Conservation (phyloP, 139 green algal species). For the Auxenochlorella pyrenoidosa region DNA sequence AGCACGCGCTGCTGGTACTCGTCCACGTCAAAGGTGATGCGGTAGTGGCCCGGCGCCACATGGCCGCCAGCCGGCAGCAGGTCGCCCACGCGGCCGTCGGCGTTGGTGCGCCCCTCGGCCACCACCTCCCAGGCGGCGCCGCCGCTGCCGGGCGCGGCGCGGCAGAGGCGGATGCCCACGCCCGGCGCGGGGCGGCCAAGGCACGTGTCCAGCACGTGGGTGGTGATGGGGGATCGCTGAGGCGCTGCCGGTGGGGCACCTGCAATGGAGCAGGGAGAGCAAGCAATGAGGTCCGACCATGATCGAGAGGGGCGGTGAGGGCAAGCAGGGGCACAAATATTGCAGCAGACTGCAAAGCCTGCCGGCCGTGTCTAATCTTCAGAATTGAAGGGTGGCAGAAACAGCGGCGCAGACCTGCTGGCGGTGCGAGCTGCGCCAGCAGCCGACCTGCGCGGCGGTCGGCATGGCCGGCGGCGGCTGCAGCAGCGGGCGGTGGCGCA, state of each 20-base stretch:
- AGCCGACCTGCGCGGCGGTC: slow-evolving; percentile 61
- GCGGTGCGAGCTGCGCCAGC: slow-evolving; percentile 52
- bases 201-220: slow-evolving; percentile 92
- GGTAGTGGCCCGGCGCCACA: slow-evolving; percentile 79
- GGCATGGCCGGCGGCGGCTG: slow-evolving; percentile 10
- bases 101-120: slow-evolving; percentile 71
- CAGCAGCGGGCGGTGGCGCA: background rate
- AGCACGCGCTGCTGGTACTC: slow-evolving; percentile 76
- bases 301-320: background rate
- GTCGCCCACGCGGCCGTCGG: slow-evolving; percentile 74
- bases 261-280: background rate
- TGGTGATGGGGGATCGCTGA: slow-evolving; percentile 89
- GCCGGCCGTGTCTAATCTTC: too few relatives aligned
- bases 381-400: background rate
- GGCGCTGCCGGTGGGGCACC: background rate
- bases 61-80: slow-evolving; percentile 65
- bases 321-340: background rate
- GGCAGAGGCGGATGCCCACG: slow-evolving; percentile 71
- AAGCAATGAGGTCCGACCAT: background rate
- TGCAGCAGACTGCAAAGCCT: background rate
- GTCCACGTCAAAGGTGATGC: slow-evolving; percentile 81
- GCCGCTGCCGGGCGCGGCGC: slow-evolving; percentile 43
- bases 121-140: slow-evolving; percentile 60
- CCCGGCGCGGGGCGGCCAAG: slow-evolving; percentile 82
- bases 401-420: slow-evolving; percentile 19